Percentiles rank a stretch among this genome's conserved stretches.
These are phyloP conservation scores for Strigomonas oncopelti DNA, from an alignment of 208 protist species.

Conservation along the genomic window DNA sequence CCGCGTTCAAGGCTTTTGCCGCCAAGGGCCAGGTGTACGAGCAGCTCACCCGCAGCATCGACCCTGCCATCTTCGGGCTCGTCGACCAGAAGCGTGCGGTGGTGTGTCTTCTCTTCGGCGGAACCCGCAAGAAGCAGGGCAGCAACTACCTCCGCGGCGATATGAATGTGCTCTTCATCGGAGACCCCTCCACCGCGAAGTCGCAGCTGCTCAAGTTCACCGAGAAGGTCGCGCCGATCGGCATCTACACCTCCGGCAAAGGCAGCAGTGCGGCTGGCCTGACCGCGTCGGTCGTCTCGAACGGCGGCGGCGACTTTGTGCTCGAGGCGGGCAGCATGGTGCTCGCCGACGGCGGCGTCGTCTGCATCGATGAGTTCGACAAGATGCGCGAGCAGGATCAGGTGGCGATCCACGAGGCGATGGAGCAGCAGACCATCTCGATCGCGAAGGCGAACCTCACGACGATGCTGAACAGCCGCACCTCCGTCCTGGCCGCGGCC, in stretches of 20 bases:
- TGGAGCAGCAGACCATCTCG: slow-evolving; percentile 99
- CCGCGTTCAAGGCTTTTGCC: slow-evolving; percentile 85
- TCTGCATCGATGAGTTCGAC: slow-evolving; percentile 99
- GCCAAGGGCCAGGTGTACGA: slow-evolving; percentile 91
- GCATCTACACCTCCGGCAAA: slow-evolving; percentile 99
- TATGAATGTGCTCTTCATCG: slow-evolving; percentile 99
- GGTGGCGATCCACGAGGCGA: slow-evolving; percentile 99
- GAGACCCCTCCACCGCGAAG: slow-evolving; percentile 99
- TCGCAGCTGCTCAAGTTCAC: slow-evolving; percentile 99
- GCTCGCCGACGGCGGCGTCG: slow-evolving; percentile 99
- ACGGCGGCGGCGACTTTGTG: slow-evolving; percentile 95
- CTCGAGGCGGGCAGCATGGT: slow-evolving; percentile 99
- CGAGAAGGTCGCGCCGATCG: slow-evolving; percentile 94
- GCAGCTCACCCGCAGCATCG: slow-evolving; percentile 91
- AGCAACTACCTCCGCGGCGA: slow-evolving; percentile 97
- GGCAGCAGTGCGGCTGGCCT: slow-evolving; percentile 97
- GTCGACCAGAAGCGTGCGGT: slow-evolving; percentile 97
- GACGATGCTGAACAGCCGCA: slow-evolving; percentile 99
- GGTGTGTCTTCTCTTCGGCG: slow-evolving; percentile 98
- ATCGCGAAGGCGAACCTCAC: slow-evolving; percentile 99
- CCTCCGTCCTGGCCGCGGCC: slow-evolving; percentile 98
- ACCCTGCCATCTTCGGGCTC: slow-evolving; percentile 98
- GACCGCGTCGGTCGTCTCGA: slow-evolving; percentile 95
- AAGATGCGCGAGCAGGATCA: slow-evolving; percentile 99
- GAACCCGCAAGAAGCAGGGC: slow-evolving; percentile 96